phyloP scores from a whole-genome alignment of 2,329 filamentous ascomycete species.

The Pyrenophora graminea region DNA sequence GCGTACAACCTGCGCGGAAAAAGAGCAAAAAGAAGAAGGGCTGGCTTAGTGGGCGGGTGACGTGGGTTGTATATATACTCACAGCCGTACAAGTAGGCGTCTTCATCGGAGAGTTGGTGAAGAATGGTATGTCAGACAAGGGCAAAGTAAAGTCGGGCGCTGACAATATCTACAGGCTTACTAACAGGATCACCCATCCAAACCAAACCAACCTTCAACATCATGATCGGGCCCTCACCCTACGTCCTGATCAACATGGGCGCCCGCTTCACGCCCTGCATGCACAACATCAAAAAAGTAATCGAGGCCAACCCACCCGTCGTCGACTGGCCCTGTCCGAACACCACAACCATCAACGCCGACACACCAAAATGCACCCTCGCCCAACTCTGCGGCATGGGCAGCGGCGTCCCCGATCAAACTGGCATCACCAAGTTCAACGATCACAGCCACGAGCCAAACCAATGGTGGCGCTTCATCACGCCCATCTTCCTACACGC shows the following conservation, averaged over 20 bases:
- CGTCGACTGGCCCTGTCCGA: slow-evolving; percentile 77
- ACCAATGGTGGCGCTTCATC: slow-evolving; percentile 98
- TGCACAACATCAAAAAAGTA: slow-evolving; percentile 77
- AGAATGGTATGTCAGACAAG: slow-evolving; percentile 66
- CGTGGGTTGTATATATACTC: slow-evolving; percentile 83
- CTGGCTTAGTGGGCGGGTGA: slow-evolving; percentile 63
- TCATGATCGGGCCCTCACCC: slow-evolving; percentile 93
- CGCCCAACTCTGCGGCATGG: slow-evolving; percentile 81
- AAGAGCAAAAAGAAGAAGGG: slow-evolving; percentile 51
- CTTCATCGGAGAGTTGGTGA: slow-evolving; percentile 86
- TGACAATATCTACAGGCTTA: slow-evolving; percentile 56
- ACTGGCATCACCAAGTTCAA: slow-evolving; percentile 54
- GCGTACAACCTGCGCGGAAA: slow-evolving; percentile 15
- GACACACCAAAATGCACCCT: slow-evolving; percentile 67
- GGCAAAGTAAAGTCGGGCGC: not conserved
- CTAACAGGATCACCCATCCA: slow-evolving; percentile 78
- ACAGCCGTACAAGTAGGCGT: slow-evolving; percentile 77
- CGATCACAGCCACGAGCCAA: slow-evolving; percentile 67
- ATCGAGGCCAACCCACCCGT: slow-evolving; percentile 57
- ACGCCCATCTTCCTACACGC: slow-evolving; percentile 93
- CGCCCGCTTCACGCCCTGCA: slow-evolving; percentile 87
- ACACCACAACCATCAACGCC: slow-evolving; percentile 63
- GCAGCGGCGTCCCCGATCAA: slow-evolving; percentile 71
- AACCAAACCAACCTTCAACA: slow-evolving; percentile 86
- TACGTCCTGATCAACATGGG: slow-evolving; percentile 97